A percentile compares a stretch with the other conserved stretches of the same genome.
These are phyloP conservation scores for Albatrellus ellisii DNA, from an alignment of 768 basidiomycete genomes.

Conservation along the genomic window DNA sequence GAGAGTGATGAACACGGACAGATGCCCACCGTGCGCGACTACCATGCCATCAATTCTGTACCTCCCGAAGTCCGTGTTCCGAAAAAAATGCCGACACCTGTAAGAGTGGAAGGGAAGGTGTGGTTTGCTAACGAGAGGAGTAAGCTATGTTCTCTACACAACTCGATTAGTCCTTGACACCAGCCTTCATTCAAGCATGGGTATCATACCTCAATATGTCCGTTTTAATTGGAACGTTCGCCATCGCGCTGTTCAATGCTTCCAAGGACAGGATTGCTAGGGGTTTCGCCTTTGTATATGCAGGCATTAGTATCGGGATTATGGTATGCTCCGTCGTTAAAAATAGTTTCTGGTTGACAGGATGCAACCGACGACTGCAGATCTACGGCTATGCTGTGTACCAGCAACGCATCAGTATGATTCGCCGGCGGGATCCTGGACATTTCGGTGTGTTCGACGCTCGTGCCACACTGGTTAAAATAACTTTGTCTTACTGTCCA, in stretches of 20 bases:
- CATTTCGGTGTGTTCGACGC: slow-evolving; percentile 54
- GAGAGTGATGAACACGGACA: slow-evolving; percentile 35
- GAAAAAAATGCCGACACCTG: slow-evolving; percentile 67
- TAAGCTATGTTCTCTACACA: slow-evolving; percentile 27
- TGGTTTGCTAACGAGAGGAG: slow-evolving; percentile 97
- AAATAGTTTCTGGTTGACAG: too few species aligned
- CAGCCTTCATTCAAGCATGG: too few species aligned
- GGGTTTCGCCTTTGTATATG: slow-evolving; percentile 75
- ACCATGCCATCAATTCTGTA: slow-evolving; percentile 55
- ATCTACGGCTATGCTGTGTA: slow-evolving; percentile 81
- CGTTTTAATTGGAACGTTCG: slow-evolving; percentile 71
- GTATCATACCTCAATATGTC: slow-evolving; percentile 84
- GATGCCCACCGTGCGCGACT: slow-evolving; percentile 53
- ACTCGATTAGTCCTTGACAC: too few species aligned
- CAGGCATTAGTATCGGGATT: slow-evolving; percentile 59
- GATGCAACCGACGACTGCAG: too few species aligned
- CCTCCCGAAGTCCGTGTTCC: slow-evolving; percentile 48
- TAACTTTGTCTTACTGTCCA: background rate
- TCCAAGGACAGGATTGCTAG: slow-evolving; percentile 55
- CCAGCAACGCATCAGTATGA: slow-evolving; percentile 82
- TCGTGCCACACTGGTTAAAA: background rate
- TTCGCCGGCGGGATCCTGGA: slow-evolving; percentile 76
- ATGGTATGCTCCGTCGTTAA: slow-evolving; percentile 32
- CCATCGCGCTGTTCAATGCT: slow-evolving; percentile 82
- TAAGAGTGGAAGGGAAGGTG: slow-evolving; percentile 89